These are phyloP conservation scores for Talaromyces sp. DNA, from an alignment of 2,329 filamentous ascomycete species.

Conservation along the genomic window DNA sequence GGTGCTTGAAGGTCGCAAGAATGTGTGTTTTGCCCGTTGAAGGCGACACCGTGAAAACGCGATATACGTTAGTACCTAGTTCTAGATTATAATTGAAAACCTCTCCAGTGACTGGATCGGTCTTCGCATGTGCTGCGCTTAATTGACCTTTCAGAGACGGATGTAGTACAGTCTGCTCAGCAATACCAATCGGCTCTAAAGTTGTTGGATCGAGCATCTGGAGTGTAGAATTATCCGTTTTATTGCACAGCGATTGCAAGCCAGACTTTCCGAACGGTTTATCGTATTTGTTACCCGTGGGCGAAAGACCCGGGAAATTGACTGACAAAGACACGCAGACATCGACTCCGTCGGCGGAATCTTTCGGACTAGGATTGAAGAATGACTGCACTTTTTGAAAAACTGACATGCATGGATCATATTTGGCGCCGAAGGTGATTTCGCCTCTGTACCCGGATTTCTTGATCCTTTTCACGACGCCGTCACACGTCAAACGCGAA, in stretches of 20 bases:
- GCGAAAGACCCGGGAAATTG: conserved; percentile 59
- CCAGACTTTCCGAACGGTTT: conserved; percentile 27
- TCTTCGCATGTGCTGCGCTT: conserved; percentile 68
- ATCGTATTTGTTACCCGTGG: conserved; percentile 22
- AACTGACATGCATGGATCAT: conserved; percentile 70
- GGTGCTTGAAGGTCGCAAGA: conserved; percentile 61
- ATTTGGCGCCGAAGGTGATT: conserved; percentile 66
- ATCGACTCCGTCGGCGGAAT: conserved; percentile 48
- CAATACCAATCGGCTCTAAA: conserved; percentile 67
- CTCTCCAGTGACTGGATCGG: conserved; percentile 70
- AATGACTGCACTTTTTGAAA: conserved; percentile 68
- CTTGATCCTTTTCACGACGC: conserved; percentile 59
- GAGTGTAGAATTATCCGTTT: conserved; percentile 56
- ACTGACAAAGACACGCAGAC: conserved; percentile 64
- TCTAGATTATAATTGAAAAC: conserved; percentile 80
- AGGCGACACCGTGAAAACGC: conserved; percentile 64
- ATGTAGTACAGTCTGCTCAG: conserved; percentile 61
- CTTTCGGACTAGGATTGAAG: conserved; percentile 42
- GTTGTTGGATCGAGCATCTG: conserved; percentile 67
- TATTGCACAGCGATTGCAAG: conserved; percentile 56
- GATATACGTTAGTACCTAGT: conserved; percentile 59
- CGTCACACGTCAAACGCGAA: conserved; percentile 66
- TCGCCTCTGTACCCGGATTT: conserved; percentile 56
- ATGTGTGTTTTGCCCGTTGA: conserved; percentile 65
- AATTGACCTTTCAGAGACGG: conserved; percentile 64